phyloP scores from a whole-genome alignment of 2,329 filamentous ascomycete species.

The Coniochaeta pulveracea region DNA sequence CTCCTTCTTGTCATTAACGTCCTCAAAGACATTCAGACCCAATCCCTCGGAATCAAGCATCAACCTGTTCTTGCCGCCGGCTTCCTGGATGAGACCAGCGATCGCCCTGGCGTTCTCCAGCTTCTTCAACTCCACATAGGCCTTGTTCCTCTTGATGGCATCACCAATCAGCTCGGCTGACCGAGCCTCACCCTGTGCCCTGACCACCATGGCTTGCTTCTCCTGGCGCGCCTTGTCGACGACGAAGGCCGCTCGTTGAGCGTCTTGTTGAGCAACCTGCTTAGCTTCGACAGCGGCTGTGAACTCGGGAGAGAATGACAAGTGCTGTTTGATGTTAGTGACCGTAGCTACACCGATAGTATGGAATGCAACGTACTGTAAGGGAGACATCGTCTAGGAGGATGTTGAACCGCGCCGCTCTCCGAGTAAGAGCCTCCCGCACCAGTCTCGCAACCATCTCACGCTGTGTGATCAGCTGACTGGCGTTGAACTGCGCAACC shows the following conservation, averaged over 20 bases:
- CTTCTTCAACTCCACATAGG: conserved; percentile 93
- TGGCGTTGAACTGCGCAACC: conserved; percentile 97
- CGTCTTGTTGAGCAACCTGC: conserved; percentile 78
- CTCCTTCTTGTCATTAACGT: conserved; percentile 7
- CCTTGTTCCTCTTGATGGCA: conserved; percentile 98
- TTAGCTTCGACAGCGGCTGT: conserved; percentile 64
- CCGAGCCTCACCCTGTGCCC: conserved; percentile 96
- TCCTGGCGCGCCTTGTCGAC: conserved; percentile 98
- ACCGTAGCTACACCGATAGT: not conserved
- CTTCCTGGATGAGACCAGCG: conserved; percentile 77
- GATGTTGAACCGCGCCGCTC: conserved; percentile 95
- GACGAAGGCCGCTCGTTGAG: conserved; percentile 90
- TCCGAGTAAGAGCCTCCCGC: conserved; percentile 79
- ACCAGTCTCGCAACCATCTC: conserved; percentile 91
- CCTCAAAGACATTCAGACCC: conserved; percentile 73
- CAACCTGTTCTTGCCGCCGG: conserved; percentile 80
- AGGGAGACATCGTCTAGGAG: conserved; percentile 93
- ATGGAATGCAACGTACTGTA: conserved; percentile 49
- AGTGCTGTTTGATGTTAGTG: conserved; percentile 37
- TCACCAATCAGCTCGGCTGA: conserved; percentile 97
- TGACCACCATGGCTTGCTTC: conserved; percentile 98
- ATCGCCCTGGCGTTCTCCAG: conserved; percentile 93
- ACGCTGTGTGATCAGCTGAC: conserved; percentile 96
- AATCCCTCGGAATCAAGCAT: conserved; percentile 86
- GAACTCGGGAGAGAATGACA: conserved; percentile 64